Evolutionary conservation across 345 rosid genomes (phyloP), one percentile per base, ranked within the genome.

Genomic region (Firmiana major): DNA sequence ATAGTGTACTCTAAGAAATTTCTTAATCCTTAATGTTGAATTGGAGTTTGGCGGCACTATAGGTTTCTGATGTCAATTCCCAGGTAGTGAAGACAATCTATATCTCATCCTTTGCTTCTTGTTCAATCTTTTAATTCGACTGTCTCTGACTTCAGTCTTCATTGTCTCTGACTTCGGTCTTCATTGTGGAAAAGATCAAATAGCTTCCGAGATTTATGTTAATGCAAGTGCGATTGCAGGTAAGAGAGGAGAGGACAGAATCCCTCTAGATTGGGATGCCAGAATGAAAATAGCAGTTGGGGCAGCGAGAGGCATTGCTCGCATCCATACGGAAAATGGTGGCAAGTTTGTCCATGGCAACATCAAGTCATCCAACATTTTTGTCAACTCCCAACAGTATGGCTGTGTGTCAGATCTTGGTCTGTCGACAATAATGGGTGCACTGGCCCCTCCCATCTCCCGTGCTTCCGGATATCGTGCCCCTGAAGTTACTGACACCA

Each of bases 381-480:
- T 96, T 76, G 90, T 93, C 84, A 93, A 93, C 81, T 83, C 94
- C 0, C 82, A 77, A 71, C 72, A 66, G 64, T 82, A 79, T 58
- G 99, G 97, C 0, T 89, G 97, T 38, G 88, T 93, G 28, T 89
- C 99, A 51, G 98, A 92, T 83, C 84, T 87, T 10, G 99, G 98
- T 8, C 86, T 93, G 36, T 85, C 97, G 8, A 79, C 97, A 1
- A 89, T 97, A n/a, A 97, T 90, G 89, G 85, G 88, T 74, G 71
- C 97, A 19, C 82, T 94, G 24, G 85, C 95, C 74, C 91, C 91
- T 38, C 92, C 97, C 0, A 82, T 94, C 48, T 87, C 97, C 9
- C 91, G 99, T 12, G 97, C 94, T 66, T 93, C 99, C 65, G 99
- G 99, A 73, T 97, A 92, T 79, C 89, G 94, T 7, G 97, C 98